These are phyloP conservation scores for Copromyces sp. DNA, from an alignment of 495 filamentous ascomycete species.

Conservation along the genomic window DNA sequence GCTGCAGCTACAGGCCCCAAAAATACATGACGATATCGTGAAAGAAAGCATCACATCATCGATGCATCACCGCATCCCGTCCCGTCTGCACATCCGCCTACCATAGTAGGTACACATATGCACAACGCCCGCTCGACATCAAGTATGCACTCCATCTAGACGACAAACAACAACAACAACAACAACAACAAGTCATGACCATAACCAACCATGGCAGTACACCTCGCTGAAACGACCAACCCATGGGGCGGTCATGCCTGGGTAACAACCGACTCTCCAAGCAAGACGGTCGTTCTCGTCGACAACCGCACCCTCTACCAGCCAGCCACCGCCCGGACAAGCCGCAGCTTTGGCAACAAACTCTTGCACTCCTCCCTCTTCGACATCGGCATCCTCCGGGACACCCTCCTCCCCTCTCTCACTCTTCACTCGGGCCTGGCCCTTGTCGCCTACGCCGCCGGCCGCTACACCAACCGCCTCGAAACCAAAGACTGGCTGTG, in stretches of 20 bases:
- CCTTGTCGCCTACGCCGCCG: conserved; percentile 36
- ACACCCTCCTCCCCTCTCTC: conserved; percentile 42
- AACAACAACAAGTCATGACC: neutral
- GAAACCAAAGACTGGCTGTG: conserved; percentile 51
- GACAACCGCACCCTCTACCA: neutral
- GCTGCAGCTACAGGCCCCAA: neutral
- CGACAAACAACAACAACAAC: neutral
- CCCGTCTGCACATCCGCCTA: neutral
- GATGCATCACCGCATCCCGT: neutral
- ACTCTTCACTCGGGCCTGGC: conserved; percentile 35
- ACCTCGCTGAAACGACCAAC: conserved; percentile 4
- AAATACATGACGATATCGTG: neutral
- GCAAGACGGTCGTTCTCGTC: neutral
- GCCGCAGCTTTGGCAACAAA: neutral
- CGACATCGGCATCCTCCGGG: conserved; percentile 38
- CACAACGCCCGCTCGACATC: neutral
- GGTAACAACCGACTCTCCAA: neutral
- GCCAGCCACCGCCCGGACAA: neutral
- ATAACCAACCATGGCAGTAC: conserved; percentile 4
- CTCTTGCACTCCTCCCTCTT: conserved; percentile 27
- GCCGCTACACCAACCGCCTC: conserved; percentile 36
- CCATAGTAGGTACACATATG: neutral
- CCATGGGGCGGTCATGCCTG: conserved; percentile 5
- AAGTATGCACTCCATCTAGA: neutral
- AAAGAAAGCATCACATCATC: neutral